Evolutionary conservation across 345 rosid genomes (phyloP).

Genomic region (Eutrema yunnanense): DNA sequence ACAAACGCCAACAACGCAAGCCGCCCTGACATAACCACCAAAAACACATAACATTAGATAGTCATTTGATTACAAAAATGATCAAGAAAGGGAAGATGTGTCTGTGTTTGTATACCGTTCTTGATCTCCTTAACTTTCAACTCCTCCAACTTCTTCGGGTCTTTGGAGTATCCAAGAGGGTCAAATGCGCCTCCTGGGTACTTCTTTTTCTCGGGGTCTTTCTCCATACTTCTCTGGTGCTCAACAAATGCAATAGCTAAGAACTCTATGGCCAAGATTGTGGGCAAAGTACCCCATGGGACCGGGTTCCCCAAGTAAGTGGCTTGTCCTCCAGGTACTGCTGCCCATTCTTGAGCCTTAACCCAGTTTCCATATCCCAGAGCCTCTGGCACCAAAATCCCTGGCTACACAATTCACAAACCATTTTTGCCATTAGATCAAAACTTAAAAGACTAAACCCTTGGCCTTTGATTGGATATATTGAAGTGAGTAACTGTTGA

Average conservation of each 20-base stretch:
- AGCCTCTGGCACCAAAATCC: conserved; percentile 87
- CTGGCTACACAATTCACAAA: conserved; percentile 49
- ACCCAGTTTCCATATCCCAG: conserved; percentile 99
- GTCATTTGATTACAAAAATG: not conserved
- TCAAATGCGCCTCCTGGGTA: conserved; percentile 98
- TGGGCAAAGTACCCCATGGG: conserved; percentile 96
- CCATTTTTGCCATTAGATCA: not conserved
- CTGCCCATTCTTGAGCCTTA: conserved; percentile 98
- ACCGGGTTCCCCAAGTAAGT: conserved; percentile 92
- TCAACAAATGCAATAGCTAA: conserved; percentile 79
- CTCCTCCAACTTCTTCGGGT: conserved; percentile 86
- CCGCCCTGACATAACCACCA: conserved; percentile 48
- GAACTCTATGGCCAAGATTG: conserved; percentile 82
- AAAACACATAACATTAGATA: not conserved
- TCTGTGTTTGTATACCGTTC: conserved; percentile 46
- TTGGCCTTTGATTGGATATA: not conserved
- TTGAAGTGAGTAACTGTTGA: not conserved
- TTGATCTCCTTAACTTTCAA: conserved; percentile 91
- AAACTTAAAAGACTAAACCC: not conserved
- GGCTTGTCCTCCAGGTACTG: conserved; percentile 92
- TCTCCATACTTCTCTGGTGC: conserved; percentile 99
- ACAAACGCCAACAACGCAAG: conserved; percentile 90
- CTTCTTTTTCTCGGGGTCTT: conserved; percentile 90
- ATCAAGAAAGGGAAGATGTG: not conserved
- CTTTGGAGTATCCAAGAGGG: conserved; percentile 93